Percentiles rank a stretch among this genome's conserved stretches.
Conservation (phyloP, 2,329 filamentous ascomycete genomes). For the Cladophialophora carrionii region DNA sequence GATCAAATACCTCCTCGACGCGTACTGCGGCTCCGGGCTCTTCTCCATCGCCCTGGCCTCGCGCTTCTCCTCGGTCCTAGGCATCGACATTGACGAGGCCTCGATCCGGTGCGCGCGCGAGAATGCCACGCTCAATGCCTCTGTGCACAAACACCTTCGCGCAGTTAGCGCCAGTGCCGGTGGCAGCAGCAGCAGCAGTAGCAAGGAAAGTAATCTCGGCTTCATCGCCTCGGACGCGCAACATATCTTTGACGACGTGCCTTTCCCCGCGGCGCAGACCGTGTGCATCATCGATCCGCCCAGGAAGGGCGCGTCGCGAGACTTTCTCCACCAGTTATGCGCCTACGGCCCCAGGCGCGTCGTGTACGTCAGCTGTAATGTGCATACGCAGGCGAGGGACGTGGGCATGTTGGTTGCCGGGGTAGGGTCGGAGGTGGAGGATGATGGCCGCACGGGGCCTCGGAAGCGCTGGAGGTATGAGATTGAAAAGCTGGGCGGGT, state of each 20-base stretch:
- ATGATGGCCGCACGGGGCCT: neutral
- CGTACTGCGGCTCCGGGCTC: slow-evolving; percentile 94
- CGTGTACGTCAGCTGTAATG: slow-evolving; percentile 95
- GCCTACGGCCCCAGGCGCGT: slow-evolving; percentile 76
- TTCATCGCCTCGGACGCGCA: slow-evolving; percentile 91
- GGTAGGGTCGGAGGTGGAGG: slow-evolving; percentile 62
- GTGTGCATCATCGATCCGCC: slow-evolving; percentile 97
- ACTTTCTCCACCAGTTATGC: slow-evolving; percentile 80
- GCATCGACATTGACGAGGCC: slow-evolving; percentile 83
- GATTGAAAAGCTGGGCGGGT: slow-evolving; percentile 87
- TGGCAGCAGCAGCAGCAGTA: neutral
- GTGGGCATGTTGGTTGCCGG: slow-evolving; percentile 84
- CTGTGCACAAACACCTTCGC: neutral
- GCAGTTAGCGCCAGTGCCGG: too few relatives aligned
- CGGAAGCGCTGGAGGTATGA: slow-evolving; percentile 61
- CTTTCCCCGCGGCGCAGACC: slow-evolving; percentile 77
- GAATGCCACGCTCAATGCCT: slow-evolving; percentile 75
- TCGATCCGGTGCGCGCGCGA: slow-evolving; percentile 77
- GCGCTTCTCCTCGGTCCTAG: slow-evolving; percentile 76
- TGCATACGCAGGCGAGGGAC: slow-evolving; percentile 94
- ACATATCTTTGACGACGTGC: slow-evolving; percentile 75
- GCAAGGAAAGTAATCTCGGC: slow-evolving; percentile 61
- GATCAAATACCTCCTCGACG: slow-evolving; percentile 90
- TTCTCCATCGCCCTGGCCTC: slow-evolving; percentile 92
- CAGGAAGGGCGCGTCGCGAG: slow-evolving; percentile 86